A percentile compares a stretch with the other conserved stretches of the same genome.
Conservation (phyloP, 805 yeast species). For the Scheffersomyces spartinae region DNA sequence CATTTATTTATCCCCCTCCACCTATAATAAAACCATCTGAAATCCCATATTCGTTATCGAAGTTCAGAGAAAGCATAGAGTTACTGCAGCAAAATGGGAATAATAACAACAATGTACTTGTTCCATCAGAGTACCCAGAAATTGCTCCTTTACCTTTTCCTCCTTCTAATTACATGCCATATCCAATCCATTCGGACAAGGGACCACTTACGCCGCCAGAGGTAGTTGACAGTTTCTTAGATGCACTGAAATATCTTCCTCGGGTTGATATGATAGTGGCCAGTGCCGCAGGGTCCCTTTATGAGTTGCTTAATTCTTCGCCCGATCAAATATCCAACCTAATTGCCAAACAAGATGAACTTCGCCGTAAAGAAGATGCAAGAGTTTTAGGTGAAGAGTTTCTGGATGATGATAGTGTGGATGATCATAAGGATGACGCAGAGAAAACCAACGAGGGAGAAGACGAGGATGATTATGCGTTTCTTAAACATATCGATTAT, state of each 20-base stretch:
- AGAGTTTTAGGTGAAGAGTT: slow-evolving; percentile 2
- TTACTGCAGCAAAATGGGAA: too few species aligned
- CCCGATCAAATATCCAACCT: too few species aligned
- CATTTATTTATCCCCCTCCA: too few species aligned
- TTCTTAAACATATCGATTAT: too few species aligned
- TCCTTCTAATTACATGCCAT: slow-evolving; percentile 34
- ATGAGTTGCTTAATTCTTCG: slow-evolving; percentile 22
- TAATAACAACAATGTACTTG: too few species aligned
- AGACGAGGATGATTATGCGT: too few species aligned
- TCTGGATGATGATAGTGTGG: background rate
- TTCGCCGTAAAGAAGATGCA: background rate
- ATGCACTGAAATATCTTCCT: slow-evolving; percentile 25
- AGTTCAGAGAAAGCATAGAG: too few species aligned
- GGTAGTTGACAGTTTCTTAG: slow-evolving; percentile 22
- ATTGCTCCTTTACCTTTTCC: slow-evolving; percentile 37
- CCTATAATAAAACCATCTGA: too few species aligned
- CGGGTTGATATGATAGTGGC: slow-evolving; percentile 34
- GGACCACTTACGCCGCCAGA: slow-evolving; percentile 23
- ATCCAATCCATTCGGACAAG: slow-evolving; percentile 25
- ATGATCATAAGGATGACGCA: slow-evolving; percentile 1
- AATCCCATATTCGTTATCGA: too few species aligned
- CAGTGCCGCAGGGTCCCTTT: slow-evolving; percentile 33
- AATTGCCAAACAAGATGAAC: background rate
- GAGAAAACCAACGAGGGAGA: too few species aligned
- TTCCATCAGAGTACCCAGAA: too few species aligned